Evolutionary conservation across 1,139 yeast species (phyloP).

Genomic region (Suhomyces atakaporum): DNA sequence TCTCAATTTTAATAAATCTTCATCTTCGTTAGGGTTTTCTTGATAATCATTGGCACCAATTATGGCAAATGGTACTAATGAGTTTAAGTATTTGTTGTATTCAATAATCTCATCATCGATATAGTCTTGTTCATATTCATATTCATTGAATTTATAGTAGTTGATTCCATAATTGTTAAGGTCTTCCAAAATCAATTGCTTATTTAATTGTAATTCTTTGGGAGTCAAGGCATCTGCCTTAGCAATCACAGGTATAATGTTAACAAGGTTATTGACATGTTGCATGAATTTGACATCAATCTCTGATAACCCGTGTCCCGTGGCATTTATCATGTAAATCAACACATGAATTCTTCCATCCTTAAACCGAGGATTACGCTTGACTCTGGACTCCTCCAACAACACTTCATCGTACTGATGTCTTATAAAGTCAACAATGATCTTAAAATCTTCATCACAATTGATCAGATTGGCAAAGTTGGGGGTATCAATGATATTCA

Average conservation of each 20-base stretch:
- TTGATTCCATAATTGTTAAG: constrained; percentile 42
- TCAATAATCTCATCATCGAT: constrained; percentile 53
- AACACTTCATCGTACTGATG: constrained; percentile 52
- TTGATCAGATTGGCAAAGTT: constrained; percentile 74
- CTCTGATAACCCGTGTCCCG: constrained; percentile 49
- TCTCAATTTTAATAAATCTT: constrained; percentile 41
- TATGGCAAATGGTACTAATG: constrained; percentile 43
- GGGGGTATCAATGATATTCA: constrained; percentile 61
- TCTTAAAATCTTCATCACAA: constrained; percentile 44
- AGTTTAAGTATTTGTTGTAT: constrained; percentile 48
- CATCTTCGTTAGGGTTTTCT: constrained; percentile 32
- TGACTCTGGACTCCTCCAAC: constrained; percentile 50
- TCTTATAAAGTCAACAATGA: constrained; percentile 51
- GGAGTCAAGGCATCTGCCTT: constrained; percentile 46
- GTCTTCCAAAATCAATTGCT: constrained; percentile 44
- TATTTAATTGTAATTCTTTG: constrained; percentile 38
- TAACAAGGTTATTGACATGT: constrained; percentile 45
- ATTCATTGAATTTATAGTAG: constrained; percentile 50
- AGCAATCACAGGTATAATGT: constrained; percentile 45
- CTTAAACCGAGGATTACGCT: constrained; percentile 49
- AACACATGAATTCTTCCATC: constrained; percentile 52
- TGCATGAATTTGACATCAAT: constrained; percentile 44
- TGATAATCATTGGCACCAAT: constrained; percentile 49
- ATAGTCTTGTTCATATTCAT: constrained; percentile 49
- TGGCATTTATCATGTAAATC: constrained; percentile 50